A percentile compares a stretch with the other conserved stretches of the same genome.
phyloP scores from a whole-genome alignment of 805 yeast species.

The Candida suzukii region DNA sequence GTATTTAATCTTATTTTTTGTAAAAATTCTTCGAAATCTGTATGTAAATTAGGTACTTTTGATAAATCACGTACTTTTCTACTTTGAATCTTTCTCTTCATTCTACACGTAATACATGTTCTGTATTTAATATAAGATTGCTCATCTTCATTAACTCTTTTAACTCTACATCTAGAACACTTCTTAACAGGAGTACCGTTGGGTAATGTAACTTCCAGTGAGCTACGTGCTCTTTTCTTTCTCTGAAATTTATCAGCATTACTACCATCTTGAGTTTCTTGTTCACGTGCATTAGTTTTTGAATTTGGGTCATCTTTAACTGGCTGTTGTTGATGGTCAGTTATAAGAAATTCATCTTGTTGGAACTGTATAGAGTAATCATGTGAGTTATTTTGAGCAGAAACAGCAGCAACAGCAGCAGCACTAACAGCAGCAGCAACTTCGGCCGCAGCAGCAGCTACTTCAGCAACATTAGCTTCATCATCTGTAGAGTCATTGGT shows the following conservation, averaged over 20 bases:
- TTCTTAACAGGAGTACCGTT: conserved; percentile 20
- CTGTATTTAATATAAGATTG: conserved; percentile 30
- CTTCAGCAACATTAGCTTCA: neutral
- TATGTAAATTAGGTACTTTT: conserved; percentile 27
- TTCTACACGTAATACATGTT: conserved; percentile 34
- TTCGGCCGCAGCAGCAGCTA: conserved; percentile 1
- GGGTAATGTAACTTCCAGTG: neutral
- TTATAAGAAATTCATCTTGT: conserved; percentile 7
- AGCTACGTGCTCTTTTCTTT: neutral
- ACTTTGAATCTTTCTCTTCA: conserved; percentile 29
- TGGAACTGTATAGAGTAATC: conserved; percentile 1
- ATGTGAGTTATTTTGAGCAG: conserved; percentile 4
- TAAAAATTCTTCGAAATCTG: conserved; percentile 26
- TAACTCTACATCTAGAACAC: conserved; percentile 38
- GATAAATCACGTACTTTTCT: conserved; percentile 20
- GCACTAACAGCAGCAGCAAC: conserved; percentile 7
- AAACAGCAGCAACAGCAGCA: conserved; percentile 3
- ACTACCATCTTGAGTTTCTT: neutral
- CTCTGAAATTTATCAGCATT: neutral
- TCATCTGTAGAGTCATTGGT: too few relatives aligned
- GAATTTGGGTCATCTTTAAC: too few relatives aligned
- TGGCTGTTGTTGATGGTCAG: conserved; percentile 3
- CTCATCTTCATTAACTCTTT: conserved; percentile 25
- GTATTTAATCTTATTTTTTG: conserved; percentile 28
- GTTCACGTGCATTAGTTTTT: neutral